Percentiles rank a stretch among this genome's conserved stretches.
phyloP scores from a whole-genome alignment of 352 stramenopile species.

The Poterioochromonas sp. region DNA sequence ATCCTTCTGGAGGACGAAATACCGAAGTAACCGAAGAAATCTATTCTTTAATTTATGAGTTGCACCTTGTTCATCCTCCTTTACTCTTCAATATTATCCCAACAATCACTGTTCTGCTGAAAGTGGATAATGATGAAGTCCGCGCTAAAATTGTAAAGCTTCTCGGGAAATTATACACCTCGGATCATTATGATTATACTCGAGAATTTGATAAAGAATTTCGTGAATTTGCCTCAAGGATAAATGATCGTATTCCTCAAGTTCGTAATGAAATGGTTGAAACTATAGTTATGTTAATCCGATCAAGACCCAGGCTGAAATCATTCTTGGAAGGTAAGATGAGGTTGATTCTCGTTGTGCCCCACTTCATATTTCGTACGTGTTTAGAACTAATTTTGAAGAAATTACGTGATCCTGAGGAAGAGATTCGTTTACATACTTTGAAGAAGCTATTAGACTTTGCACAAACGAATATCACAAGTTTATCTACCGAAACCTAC shows the following conservation, averaged over 20 bases:
- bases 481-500: background rate
- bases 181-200: slow-evolving; percentile 41
- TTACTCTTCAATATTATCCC: slow-evolving; percentile 42
- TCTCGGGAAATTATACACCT: slow-evolving; percentile 43
- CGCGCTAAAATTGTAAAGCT: slow-evolving; percentile 36
- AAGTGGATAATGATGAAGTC: slow-evolving; percentile 37
- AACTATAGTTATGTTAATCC: background rate
- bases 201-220: slow-evolving; percentile 41
- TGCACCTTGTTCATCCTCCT: slow-evolving; percentile 38
- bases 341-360: too few relatives aligned
- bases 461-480: background rate
- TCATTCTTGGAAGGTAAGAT: too few relatives aligned
- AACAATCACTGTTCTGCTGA: slow-evolving; percentile 35
- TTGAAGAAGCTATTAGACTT: background rate
- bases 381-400: background rate
- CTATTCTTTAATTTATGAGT: slow-evolving; percentile 40
- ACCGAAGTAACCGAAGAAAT: slow-evolving; percentile 6
- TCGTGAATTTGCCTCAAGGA: slow-evolving; percentile 44
- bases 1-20: slow-evolving; percentile 16
- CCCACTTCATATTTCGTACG: too few relatives aligned
- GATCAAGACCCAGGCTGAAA: background rate
- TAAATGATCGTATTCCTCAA: slow-evolving; percentile 39
- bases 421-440: background rate
- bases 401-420: background rate
- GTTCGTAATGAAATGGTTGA: slow-evolving; percentile 26